Conservation (phyloP, 495 filamentous ascomycete genomes). For the Penicillium goetzii region DNA sequence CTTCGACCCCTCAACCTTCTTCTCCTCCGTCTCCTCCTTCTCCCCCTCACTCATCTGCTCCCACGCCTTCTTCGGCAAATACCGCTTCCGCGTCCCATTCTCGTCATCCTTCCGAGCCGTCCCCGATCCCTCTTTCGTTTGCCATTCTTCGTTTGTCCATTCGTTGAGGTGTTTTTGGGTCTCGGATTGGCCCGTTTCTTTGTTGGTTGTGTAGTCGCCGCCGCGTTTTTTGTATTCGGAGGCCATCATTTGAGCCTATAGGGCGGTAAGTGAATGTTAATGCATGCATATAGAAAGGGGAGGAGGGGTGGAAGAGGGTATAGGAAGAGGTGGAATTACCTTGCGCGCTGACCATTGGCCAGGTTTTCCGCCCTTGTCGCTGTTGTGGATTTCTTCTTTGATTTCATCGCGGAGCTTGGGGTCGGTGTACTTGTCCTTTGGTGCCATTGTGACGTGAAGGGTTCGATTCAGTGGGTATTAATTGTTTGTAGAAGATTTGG, state of each 20-base stretch:
- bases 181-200: slow-evolving; percentile 43
- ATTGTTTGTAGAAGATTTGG: not conserved
- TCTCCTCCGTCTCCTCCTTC: slow-evolving; percentile 49
- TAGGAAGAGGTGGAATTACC: slow-evolving; percentile 22
- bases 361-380: slow-evolving; percentile 53
- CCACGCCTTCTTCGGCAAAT: slow-evolving; percentile 55
- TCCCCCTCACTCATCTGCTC: slow-evolving; percentile 50
- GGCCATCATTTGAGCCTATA: slow-evolving; percentile 54
- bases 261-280: not conserved
- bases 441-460: slow-evolving; percentile 38
- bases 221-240: slow-evolving; percentile 55
- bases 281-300: not conserved
- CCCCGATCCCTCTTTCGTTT: slow-evolving; percentile 54
- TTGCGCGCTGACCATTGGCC: slow-evolving; percentile 57
- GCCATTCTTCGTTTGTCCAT: slow-evolving; percentile 54
- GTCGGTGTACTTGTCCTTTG: slow-evolving; percentile 53
- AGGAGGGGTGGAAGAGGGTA: not conserved
- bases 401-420: slow-evolving; percentile 52
- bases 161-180: slow-evolving; percentile 48
- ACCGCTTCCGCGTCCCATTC: slow-evolving; percentile 41
- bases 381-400: slow-evolving; percentile 50
- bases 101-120: slow-evolving; percentile 49
- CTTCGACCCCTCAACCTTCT: slow-evolving; percentile 46
- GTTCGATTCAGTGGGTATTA: not conserved
- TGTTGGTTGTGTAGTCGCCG: slow-evolving; percentile 51